These are phyloP conservation scores for Colletotrichum lentis DNA, from an alignment of 2,329 filamentous ascomycete genomes.

Conservation along the genomic window DNA sequence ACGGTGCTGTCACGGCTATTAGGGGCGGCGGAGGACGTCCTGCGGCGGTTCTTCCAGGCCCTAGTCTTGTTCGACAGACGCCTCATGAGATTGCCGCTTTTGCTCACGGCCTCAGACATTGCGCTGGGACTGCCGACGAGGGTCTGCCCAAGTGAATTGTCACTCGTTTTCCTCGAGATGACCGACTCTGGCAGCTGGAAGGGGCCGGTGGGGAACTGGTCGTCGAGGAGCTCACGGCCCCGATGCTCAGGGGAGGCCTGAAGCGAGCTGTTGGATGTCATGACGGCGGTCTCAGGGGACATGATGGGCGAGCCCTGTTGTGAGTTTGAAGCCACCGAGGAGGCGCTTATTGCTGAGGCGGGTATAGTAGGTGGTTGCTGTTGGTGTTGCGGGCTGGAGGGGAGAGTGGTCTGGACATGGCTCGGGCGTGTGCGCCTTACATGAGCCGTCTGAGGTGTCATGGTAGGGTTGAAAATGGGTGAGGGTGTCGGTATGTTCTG, in stretches of 20 bases:
- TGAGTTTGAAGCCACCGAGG: conserved; percentile 64
- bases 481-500: conserved; percentile 45
- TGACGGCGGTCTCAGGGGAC: conserved; percentile 61
- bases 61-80: conserved; percentile 83
- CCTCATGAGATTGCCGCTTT: conserved; percentile 70
- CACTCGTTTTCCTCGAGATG: conserved; percentile 66
- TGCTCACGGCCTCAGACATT: conserved; percentile 53
- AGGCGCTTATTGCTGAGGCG: conserved; percentile 63
- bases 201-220: conserved; percentile 58
- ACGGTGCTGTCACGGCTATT: conserved; percentile 86
- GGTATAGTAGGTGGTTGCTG: conserved; percentile 51
- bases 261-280: conserved; percentile 69
- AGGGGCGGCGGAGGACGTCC: conserved; percentile 79
- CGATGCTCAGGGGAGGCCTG: conserved; percentile 73
- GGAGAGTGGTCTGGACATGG: conserved; percentile 58
- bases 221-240: conserved; percentile 60
- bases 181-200: conserved; percentile 80
- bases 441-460: conserved; percentile 54
- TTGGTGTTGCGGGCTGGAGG: conserved; percentile 41
- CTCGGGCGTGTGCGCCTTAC: conserved; percentile 55
- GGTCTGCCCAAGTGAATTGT: conserved; percentile 70
- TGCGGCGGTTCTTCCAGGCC: conserved; percentile 69
- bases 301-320: conserved; percentile 65
- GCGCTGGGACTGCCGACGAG: conserved; percentile 66
- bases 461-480: conserved; percentile 48